Percentiles rank a stretch among this genome's conserved stretches.
Conservation (phyloP, 176 grass and related monocot species). For the Elaeis guineensis region DNA sequence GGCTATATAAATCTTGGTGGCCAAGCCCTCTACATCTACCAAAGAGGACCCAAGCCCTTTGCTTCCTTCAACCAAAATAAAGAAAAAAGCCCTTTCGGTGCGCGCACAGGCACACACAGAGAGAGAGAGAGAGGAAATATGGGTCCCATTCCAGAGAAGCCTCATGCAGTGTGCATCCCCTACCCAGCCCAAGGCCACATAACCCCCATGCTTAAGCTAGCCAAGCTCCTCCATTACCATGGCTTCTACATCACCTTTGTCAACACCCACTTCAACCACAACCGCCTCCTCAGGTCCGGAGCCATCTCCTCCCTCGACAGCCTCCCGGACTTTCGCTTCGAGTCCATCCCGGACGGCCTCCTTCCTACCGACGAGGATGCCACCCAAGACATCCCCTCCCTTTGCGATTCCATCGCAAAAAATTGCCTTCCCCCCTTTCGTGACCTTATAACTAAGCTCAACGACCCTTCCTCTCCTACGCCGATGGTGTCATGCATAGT, state of each 20-base stretch:
- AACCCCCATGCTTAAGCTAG: constrained; percentile 7
- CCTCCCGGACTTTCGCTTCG: constrained; percentile 9
- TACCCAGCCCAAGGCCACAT: constrained; percentile 6
- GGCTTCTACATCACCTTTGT: constrained; percentile 9
- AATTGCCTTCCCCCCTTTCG: neutral
- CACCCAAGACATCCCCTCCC: constrained; percentile 1
- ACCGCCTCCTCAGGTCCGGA: constrained; percentile 7
- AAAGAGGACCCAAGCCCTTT: no score
- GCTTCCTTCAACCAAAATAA: no score
- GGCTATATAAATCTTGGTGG: no score
- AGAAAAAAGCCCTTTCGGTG: no score
- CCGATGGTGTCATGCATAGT: neutral
- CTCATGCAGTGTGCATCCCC: neutral
- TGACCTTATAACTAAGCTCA: neutral
- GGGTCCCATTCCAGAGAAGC: neutral
- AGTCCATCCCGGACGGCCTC: constrained; percentile 12
- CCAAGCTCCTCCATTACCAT: constrained; percentile 4
- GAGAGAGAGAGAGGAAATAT: constrained; percentile 5
- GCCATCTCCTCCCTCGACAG: neutral
- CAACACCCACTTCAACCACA: constrained; percentile 14
- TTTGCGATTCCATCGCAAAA: neutral
- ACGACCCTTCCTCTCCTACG: neutral
- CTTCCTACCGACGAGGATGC: neutral
- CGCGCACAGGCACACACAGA: neutral
- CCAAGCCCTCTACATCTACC: no score